phyloP scores from a whole-genome alignment of 352 stramenopile genomes.

The Thraustochytrium sp. region DNA sequence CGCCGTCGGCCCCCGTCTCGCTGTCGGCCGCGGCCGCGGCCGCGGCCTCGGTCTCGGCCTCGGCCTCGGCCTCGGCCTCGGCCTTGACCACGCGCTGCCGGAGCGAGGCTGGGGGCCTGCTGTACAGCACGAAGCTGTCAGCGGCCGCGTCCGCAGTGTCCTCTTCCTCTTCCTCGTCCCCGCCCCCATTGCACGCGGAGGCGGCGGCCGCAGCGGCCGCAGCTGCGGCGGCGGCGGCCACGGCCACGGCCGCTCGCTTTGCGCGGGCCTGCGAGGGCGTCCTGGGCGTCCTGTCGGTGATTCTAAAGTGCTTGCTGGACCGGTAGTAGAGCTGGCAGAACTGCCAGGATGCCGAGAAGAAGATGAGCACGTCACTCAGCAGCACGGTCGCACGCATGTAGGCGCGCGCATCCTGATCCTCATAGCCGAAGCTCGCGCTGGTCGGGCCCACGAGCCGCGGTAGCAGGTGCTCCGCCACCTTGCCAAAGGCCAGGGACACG shows the following conservation, averaged over 20 bases:
- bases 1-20: no score
- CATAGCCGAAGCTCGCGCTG: constrained; percentile 62
- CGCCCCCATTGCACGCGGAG: no score
- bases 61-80: neutral
- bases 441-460: constrained; percentile 75
- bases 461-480: constrained; percentile 65
- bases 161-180: no score
- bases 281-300: neutral
- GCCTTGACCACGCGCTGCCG: neutral
- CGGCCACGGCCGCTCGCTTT: no score
- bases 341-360: constrained; percentile 58
- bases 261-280: no score
- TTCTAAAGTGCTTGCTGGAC: neutral
- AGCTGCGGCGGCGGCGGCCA: no score
- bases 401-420: constrained; percentile 57
- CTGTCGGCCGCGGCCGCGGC: no score
- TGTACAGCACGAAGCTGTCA: constrained; percentile 18
- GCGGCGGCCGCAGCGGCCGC: no score
- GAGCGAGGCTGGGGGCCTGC: neutral
- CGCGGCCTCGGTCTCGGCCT: neutral
- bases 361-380: constrained; percentile 81
- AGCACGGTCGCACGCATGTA: constrained; percentile 87
- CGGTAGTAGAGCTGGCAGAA: constrained; percentile 37
- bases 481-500: constrained; percentile 54
- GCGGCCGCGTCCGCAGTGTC: neutral